Conservation (phyloP, 805 yeast genomes). For the Pichia exigua region DNA sequence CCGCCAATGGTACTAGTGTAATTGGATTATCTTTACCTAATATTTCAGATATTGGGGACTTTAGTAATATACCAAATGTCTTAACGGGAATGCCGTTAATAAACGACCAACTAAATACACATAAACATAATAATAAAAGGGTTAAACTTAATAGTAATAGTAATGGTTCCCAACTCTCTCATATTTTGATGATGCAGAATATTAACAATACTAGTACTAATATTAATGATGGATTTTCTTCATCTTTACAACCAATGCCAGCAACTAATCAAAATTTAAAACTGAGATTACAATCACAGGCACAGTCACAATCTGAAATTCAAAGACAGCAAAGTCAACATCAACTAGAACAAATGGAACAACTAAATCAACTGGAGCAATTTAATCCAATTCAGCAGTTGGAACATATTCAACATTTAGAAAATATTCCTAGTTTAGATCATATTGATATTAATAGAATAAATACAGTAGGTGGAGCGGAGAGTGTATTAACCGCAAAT, state of each 20-base stretch:
- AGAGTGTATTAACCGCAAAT: not conserved
- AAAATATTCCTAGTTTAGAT: not conserved
- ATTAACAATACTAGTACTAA: not conserved
- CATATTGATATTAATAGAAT: not conserved
- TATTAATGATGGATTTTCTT: not conserved
- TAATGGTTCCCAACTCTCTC: not conserved
- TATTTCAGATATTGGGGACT: not conserved
- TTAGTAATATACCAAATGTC: not conserved
- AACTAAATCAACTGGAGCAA: not conserved
- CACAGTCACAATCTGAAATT: not conserved
- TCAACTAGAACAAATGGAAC: slow-evolving; percentile 8
- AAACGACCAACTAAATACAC: not conserved
- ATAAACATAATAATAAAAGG: not conserved
- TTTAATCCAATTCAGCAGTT: not conserved
- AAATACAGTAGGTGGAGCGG: not conserved
- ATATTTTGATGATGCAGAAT: not conserved
- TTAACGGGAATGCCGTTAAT: not conserved
- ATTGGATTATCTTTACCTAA: not conserved
- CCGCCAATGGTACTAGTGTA: not conserved
- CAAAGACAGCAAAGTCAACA: slow-evolving; percentile 10
- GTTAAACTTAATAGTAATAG: not conserved
- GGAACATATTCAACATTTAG: not conserved
- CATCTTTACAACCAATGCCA: not conserved
- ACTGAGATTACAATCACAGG: not conserved
- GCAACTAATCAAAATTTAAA: slow-evolving; percentile 2